Conservation (phyloP, 352 stramenopile species). For the Elongisporangium prolatum region DNA sequence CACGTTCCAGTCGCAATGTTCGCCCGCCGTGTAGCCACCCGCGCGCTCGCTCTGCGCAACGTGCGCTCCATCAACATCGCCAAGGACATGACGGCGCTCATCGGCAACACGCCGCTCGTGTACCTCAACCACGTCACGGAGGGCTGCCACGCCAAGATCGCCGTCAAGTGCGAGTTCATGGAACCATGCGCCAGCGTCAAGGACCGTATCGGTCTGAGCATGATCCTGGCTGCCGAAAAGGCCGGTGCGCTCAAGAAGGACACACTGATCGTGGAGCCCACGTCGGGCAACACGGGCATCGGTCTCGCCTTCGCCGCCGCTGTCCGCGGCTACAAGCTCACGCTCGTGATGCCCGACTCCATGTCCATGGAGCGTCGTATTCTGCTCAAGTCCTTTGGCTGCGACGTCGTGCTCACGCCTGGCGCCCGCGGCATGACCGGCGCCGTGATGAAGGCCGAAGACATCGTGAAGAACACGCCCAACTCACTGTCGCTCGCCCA, state of each 20-base stretch:
- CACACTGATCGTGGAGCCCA: slow-evolving; percentile 91
- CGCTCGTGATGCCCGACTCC: slow-evolving; percentile 94
- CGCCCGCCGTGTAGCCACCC: slow-evolving; percentile 15
- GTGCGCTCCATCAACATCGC: slow-evolving; percentile 79
- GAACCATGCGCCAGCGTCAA: slow-evolving; percentile 85
- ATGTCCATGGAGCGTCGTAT: slow-evolving; percentile 96
- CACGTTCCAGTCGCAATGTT: slow-evolving; percentile 22
- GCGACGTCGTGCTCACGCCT: slow-evolving; percentile 91
- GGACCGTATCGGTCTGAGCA: slow-evolving; percentile 83
- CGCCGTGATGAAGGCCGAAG: slow-evolving; percentile 71
- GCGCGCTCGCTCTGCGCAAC: slow-evolving; percentile 19
- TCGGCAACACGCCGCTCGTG: slow-evolving; percentile 93
- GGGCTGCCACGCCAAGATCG: slow-evolving; percentile 76
- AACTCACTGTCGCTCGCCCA: slow-evolving; percentile 88
- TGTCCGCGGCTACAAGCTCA: slow-evolving; percentile 89
- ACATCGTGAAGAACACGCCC: slow-evolving; percentile 71
- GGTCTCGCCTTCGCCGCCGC: slow-evolving; percentile 90
- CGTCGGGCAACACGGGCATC: slow-evolving; percentile 94
- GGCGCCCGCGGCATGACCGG: slow-evolving; percentile 77
- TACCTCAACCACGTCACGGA: slow-evolving; percentile 87
- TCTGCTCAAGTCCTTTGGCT: slow-evolving; percentile 92
- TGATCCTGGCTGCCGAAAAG: slow-evolving; percentile 78
- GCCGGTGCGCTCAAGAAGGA: slow-evolving; percentile 64
- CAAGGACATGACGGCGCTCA: slow-evolving; percentile 92
- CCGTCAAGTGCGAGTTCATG: slow-evolving; percentile 90